Percentiles rank a stretch among this genome's conserved stretches.
Evolutionary conservation across 768 basidiomycete genomes (phyloP).

Genomic region (Auriscalpium vulgare): DNA sequence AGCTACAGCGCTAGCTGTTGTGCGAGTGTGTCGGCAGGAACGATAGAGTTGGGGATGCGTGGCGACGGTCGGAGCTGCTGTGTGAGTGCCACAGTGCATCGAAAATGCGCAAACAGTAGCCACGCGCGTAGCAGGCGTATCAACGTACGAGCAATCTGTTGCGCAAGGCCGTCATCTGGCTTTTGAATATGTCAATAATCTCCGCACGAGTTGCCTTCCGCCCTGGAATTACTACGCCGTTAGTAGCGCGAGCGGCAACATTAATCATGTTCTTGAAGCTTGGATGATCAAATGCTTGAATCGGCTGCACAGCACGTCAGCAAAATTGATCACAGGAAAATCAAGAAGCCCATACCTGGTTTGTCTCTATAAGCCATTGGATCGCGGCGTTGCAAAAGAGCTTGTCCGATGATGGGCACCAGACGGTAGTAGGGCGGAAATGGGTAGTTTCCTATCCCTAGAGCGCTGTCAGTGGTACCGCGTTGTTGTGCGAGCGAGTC

Average conservation of each 20-base stretch:
- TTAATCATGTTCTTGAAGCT: constrained; percentile 28
- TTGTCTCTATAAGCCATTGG: constrained; percentile 31
- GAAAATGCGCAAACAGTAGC: too few species aligned
- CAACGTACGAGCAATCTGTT: constrained; percentile 18
- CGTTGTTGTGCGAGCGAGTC: too few species aligned
- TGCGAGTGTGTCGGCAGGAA: too few species aligned
- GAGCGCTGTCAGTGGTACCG: too few species aligned
- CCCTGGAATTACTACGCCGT: constrained; percentile 29
- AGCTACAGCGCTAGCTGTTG: too few species aligned
- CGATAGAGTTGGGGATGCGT: too few species aligned
- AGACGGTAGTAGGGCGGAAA: too few species aligned
- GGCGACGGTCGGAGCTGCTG: too few species aligned
- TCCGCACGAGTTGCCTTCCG: constrained; percentile 19
- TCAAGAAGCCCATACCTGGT: constrained; percentile 24
- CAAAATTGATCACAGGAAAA: background rate
- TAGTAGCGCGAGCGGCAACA: constrained; percentile 28
- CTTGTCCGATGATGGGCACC: too few species aligned
- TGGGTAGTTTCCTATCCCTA: too few species aligned
- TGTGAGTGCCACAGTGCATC: too few species aligned
- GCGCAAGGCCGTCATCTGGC: constrained; percentile 3
- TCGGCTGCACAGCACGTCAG: constrained; percentile 13
- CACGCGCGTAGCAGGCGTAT: too few species aligned
- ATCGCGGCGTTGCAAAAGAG: constrained; percentile 24
- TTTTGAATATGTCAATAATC: constrained; percentile 24
- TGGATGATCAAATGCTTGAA: constrained; percentile 27